phyloP scores from a whole-genome alignment of 2,329 filamentous ascomycete species.

The Clathrospora elynae region DNA sequence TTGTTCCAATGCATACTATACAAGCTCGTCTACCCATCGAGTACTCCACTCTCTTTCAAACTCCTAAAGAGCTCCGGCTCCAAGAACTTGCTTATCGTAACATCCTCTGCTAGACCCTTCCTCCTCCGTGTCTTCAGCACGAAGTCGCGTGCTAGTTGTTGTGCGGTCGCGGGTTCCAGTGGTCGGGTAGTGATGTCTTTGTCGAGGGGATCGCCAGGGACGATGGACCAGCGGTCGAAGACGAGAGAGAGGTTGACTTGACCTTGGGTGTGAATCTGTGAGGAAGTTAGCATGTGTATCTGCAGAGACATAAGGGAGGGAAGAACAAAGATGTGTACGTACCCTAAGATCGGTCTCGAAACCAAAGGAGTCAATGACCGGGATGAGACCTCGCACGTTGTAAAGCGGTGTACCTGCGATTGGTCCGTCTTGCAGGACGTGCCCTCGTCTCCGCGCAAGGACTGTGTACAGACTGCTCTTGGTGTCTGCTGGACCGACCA shows the following conservation, averaged over 20 bases:
- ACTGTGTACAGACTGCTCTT: constrained; percentile 91
- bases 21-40: constrained; percentile 61
- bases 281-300: constrained; percentile 10
- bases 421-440: constrained; percentile 91
- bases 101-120: constrained; percentile 94
- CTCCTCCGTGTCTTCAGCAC: constrained; percentile 92
- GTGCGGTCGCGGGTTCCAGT: constrained; percentile 83
- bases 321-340: constrained; percentile 22
- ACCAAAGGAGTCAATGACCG: constrained; percentile 95
- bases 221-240: constrained; percentile 95
- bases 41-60: constrained; percentile 83
- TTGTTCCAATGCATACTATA: constrained; percentile 21
- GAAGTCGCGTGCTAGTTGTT: constrained; percentile 92
- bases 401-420: constrained; percentile 95
- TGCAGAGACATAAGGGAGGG: neutral
- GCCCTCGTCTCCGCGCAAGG: constrained; percentile 82
- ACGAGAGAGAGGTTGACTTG: constrained; percentile 88
- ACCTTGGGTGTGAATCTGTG: constrained; percentile 84
- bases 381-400: constrained; percentile 85
- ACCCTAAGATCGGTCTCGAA: constrained; percentile 91
- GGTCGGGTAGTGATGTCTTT: constrained; percentile 80
- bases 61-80: constrained; percentile 92
- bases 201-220: constrained; percentile 93
- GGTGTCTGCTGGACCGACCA: constrained; percentile 89
- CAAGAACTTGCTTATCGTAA: constrained; percentile 93